Percentiles rank a stretch among this genome's conserved stretches.
Conservation (phyloP, 352 stramenopile genomes). For the Globisporangium parvum region DNA sequence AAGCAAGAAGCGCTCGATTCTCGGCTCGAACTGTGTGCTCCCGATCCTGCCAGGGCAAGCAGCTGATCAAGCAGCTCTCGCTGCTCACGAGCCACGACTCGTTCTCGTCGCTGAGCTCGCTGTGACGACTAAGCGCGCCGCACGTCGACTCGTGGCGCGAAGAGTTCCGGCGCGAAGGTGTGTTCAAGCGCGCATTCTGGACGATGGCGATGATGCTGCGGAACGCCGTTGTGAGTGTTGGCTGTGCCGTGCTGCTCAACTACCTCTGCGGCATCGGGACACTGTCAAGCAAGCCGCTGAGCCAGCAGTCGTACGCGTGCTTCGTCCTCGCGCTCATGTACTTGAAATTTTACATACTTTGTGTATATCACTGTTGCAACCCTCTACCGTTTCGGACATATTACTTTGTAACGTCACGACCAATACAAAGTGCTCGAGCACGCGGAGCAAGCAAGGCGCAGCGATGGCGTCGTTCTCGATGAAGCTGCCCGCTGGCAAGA, state of each 20-base stretch:
- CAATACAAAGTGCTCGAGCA: too few species aligned
- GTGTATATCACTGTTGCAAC: too few species aligned
- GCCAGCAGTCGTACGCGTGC: slow-evolving; percentile 1
- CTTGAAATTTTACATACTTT: too few species aligned
- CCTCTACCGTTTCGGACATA: too few species aligned
- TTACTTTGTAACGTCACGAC: too few species aligned
- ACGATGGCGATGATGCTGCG: neutral
- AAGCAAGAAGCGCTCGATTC: too few species aligned
- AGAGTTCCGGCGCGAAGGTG: neutral
- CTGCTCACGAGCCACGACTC: slow-evolving; percentile 1
- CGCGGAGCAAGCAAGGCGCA: too few species aligned
- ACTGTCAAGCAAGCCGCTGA: neutral
- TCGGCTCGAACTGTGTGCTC: neutral
- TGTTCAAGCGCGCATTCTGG: slow-evolving; percentile 2
- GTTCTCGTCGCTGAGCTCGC: slow-evolving; percentile 1
- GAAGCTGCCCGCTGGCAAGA: slow-evolving; percentile 22
- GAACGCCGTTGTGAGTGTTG: neutral
- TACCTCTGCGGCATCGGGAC: slow-evolving; percentile 1
- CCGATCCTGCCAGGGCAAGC: neutral
- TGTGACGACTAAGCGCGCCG: neutral
- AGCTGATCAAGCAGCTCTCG: neutral
- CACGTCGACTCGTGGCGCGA: neutral
- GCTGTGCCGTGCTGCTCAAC: neutral
- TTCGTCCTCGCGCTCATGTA: slow-evolving; percentile 2
- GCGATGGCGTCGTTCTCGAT: slow-evolving; percentile 35